Evolutionary conservation across 2,329 filamentous ascomycete species (phyloP), one percentile per base, ranked within the genome.

Genomic region (Colletotrichum melonis): DNA sequence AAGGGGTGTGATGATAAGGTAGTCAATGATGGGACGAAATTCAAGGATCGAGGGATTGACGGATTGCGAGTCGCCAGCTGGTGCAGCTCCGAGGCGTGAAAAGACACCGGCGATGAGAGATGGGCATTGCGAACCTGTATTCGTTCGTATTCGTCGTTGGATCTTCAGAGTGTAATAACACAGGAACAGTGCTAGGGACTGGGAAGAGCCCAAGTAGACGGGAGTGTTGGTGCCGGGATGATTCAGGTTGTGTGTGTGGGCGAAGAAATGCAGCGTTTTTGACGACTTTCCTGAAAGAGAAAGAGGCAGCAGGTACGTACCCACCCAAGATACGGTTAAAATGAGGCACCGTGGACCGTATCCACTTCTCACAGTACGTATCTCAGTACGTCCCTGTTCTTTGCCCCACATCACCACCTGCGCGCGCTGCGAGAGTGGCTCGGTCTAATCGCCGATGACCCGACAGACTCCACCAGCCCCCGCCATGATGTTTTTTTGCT

Each of bases 251-350:
- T 49, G 42, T 49, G 42, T 49, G 42, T 49, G 42, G 42, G 42
- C 42, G 42, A 49, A 49, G 42, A 49, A 49, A 11, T 49, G 42
- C 19, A 22, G 8, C 42, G n/a, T 63, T 54, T 8, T 24, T 64
- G 22, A 26, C 28, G 46, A 64, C 62, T 64, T 64, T 55, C 62
- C 62, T 8, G 30, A 64, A 64, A 4, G 30, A 38, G 62, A 35
- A 64, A 64, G 62, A 42, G 32, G 19, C 32, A 60, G 32, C 26
- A 30, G 57, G 14, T 35, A 42, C 16, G 38, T 42, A 42, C 38
- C 38, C 38, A 42, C 16, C 38, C 5, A 42, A 73, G 71, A 73
- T 73, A 73, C 71, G 67, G 71, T 73, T 73, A 73, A 70, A 57
- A 73, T 73, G 67, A 73, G 71, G 42, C 42, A 49, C 42, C 19